Base-by-base conservation (phyloP, 2,329 filamentous ascomycete genomes). In the Elsinoe batatas region DNA sequence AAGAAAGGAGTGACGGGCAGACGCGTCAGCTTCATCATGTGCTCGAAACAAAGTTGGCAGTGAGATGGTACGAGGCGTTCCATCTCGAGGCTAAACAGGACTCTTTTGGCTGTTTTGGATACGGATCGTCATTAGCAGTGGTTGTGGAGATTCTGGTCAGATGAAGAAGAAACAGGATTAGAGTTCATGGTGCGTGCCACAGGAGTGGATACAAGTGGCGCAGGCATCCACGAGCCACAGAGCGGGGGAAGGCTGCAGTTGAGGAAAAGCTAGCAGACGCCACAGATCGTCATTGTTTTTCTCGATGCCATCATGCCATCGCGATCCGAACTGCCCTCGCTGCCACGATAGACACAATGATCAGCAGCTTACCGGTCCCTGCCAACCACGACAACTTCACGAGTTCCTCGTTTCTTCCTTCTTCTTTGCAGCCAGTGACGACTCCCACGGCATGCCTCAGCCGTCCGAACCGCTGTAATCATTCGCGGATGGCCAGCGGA, bases 21-120 rank as follows among this genome's bases (percentile, higher is more conserved):
- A 36, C 32, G 47, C 47, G 47, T 51, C 47, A 51, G 32, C 35
- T 51, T 5, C 26, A 15, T 51, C 47, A 51, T 51, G 47, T 20
- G 47, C 12, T 33, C 32, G 26, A n/a, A 18, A 36, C 20, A 26
- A 35, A 51, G 47, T 51, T 38, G 47, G 40, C 40, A 44, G 20
- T 8, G 40, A 11, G 26, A 44, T 44, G 40, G 40, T 44, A 44
- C 26, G 40, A 44, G 40, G 40, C 40, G 20, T 11, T 22, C 26
- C 17, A 15, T 42, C 8, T 42, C 38, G 38, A 42, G 38, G 38
- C 38, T 42, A 42, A 42, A 15, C 13, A 15, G 38, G 17, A 11
- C 15, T 15, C 18, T 20, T 42, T 20, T 42, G 38, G 38, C 13
- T 42, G 38, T 18, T 42, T 42, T 42, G 17, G 38, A 17, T 15